Conservation (phyloP, 257 asterid genomes). For the Capsicum pubescens region DNA sequence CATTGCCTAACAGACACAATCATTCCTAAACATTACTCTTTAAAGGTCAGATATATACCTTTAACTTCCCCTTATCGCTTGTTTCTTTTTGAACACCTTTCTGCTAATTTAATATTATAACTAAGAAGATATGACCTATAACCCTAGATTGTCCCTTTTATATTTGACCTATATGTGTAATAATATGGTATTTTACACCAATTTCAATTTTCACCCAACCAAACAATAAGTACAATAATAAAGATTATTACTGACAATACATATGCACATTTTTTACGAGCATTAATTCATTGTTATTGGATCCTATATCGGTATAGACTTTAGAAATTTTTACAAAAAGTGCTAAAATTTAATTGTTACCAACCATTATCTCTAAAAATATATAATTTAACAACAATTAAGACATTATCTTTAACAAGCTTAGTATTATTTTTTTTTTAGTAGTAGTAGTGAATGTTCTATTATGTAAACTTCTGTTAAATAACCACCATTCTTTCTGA, state of each 20-base stretch:
- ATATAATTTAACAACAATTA: too few relatives aligned
- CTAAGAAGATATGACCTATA: constrained; percentile 22
- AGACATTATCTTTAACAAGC: too few relatives aligned
- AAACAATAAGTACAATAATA: background rate
- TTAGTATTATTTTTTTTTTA: too few relatives aligned
- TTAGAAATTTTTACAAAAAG: too few relatives aligned
- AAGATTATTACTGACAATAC: too few relatives aligned
- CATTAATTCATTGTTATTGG: too few relatives aligned
- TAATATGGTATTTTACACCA: constrained; percentile 26
- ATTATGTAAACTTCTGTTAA: constrained; percentile 15
- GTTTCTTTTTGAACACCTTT: constrained; percentile 31
- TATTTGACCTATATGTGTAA: background rate
- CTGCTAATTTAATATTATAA: constrained; percentile 23
- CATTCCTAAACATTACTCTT: constrained; percentile 53
- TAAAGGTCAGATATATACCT: constrained; percentile 39
- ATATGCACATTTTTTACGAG: too few relatives aligned
- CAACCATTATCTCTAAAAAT: too few relatives aligned
- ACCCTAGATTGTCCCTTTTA: constrained; percentile 1
- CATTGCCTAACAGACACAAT: constrained; percentile 62
- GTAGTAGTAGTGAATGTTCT: too few relatives aligned
- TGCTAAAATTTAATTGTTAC: too few relatives aligned
- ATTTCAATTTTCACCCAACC: constrained; percentile 28
- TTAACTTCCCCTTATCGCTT: constrained; percentile 39
- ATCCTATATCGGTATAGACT: too few relatives aligned
- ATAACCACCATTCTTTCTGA: constrained; percentile 35